These are phyloP conservation scores for Retiboletus flavoniger DNA, from an alignment of 1,284 basidiomycete genomes.

Conservation along the genomic window DNA sequence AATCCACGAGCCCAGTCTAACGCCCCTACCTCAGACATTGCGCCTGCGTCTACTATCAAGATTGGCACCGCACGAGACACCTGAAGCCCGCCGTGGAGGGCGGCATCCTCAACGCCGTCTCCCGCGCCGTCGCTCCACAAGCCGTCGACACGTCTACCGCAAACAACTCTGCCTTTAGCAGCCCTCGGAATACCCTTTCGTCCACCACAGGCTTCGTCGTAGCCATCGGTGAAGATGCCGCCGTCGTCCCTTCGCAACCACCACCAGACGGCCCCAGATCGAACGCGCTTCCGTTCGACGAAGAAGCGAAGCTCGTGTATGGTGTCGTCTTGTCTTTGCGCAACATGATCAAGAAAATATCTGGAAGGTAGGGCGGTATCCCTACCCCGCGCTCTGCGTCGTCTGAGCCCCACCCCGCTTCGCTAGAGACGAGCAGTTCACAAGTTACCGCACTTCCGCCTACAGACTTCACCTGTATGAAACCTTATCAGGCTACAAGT, in stretches of 20 bases:
- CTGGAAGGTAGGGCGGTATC: slow-evolving; percentile 54
- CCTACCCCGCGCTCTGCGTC: not conserved
- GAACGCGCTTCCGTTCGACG: slow-evolving; percentile 85
- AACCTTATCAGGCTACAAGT: slow-evolving; percentile 91
- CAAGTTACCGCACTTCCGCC: slow-evolving; percentile 85
- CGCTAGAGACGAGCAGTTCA: slow-evolving; percentile 83
- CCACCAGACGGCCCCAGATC: slow-evolving; percentile 34
- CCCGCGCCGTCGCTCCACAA: slow-evolving; percentile 56
- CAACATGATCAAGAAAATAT: slow-evolving; percentile 94
- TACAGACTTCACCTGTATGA: slow-evolving; percentile 96
- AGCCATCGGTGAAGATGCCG: slow-evolving; percentile 55
- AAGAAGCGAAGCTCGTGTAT: slow-evolving; percentile 97
- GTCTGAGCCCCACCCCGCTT: not conserved
- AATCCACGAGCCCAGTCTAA: not conserved
- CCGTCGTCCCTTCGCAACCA: slow-evolving; percentile 40
- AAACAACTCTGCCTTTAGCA: slow-evolving; percentile 43
- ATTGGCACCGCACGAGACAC: slow-evolving; percentile 82
- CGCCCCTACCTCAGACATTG: slow-evolving; percentile 64
- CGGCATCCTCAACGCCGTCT: slow-evolving; percentile 73
- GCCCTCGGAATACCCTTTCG: slow-evolving; percentile 61
- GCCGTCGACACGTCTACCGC: slow-evolving; percentile 34
- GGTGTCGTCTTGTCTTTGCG: slow-evolving; percentile 90
- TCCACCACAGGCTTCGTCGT: slow-evolving; percentile 66
- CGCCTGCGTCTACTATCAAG: slow-evolving; percentile 89
- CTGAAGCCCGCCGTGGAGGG: slow-evolving; percentile 70